Base-by-base conservation (phyloP, 2,329 filamentous ascomycete genomes). In the Fusarium globosum region DNA sequence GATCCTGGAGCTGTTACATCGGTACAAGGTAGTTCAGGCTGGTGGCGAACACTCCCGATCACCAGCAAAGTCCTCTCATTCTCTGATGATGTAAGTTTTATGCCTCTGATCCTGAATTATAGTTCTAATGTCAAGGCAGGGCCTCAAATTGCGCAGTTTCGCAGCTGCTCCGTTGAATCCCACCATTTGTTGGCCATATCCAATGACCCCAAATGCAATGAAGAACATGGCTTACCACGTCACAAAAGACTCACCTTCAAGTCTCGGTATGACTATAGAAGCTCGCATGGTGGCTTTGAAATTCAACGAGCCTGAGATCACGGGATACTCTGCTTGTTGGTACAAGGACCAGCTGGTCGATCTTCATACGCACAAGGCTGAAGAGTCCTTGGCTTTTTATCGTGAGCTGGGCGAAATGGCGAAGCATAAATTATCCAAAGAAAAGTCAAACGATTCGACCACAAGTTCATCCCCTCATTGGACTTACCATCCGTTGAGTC, bases 281-380 rank as follows among this genome's bases (percentile, higher is more conserved):
- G 58, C 67, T 41, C 65, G 41, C 4, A 49, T 74, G 71, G n/a
- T 51, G 20, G 42, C 52, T 20, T 38, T 72, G 30, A 45, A 69
- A 18, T 46, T 74, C 2, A 69, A 74, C 7, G 13, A 59, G 16
- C 57, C 71, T 20, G 26, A 21, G 6, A 72, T 38, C 20, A 51
- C 36, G 12, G 71, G 68, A 11, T 69, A 72, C 30, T 74, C 71
- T 36, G 23, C 48, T 11, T 74, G 68, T 23, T 74, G 71, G 71
- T 30, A 45, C 20, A 39, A 43, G 30, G 41, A 45, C 2, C 53
- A 41, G 9, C 45, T 69, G 16, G 9, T 72, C 12, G 46, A 62
- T 16, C 38, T 74, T 7, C 64, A 53, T 20, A 35, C 48, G 12
- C 63, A 74, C 38, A 60, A 51, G 20, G n/a, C 28, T 16, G 28